Evolutionary conservation across 306 rosid genomes (phyloP), one percentile per base, ranked within the genome.

Genomic region (Carpinus viminea): DNA sequence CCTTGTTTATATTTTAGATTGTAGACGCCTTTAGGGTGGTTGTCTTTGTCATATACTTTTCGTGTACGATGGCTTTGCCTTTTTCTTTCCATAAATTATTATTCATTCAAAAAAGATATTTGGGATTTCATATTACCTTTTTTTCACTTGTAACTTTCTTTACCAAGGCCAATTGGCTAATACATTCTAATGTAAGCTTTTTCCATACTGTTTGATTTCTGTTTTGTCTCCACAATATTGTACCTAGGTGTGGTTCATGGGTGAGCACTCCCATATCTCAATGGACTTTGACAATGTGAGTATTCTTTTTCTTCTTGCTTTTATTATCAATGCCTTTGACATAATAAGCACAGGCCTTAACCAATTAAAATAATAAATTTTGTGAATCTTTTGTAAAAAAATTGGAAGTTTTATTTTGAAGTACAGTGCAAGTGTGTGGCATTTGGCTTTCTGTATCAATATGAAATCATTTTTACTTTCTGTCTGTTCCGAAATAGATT

Each of bases 201-300:
- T 68, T 80, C 57, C 53, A 69, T 68, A 38, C 65, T 70, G 52
- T 47, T 26, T 76, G 69, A 81, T 78, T 47, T 68, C 56, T 72
- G 61, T 74, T 45, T 77, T 57, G 6, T 54, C 70, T 46, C 31
- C 13, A 55, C 76, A 54, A 78, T 78, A 77, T 48, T 64, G 75
- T 84, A 79, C 75, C 61, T 62, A 95, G 98, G 92, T 95, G 76
- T 81, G 70, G 76, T 95, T 95, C 93, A 95, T 95, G 98, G 93
- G 97, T 36, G 96, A 92, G 86, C 97, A 95, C 52, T 93, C 98
- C 66, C 97, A 95, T 80, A 89, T 90, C 76, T 90, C 94, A 43
- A 85, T 92, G 98, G 93, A 91, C 80, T 88, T 93, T 60, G 97
- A 95, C 81, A 82, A 86, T 54, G 97, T 92, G 89, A 91, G 97